A percentile compares a stretch with the other conserved stretches of the same genome.
Conservation (phyloP, 805 yeast genomes). For the Candida wancherniae region DNA sequence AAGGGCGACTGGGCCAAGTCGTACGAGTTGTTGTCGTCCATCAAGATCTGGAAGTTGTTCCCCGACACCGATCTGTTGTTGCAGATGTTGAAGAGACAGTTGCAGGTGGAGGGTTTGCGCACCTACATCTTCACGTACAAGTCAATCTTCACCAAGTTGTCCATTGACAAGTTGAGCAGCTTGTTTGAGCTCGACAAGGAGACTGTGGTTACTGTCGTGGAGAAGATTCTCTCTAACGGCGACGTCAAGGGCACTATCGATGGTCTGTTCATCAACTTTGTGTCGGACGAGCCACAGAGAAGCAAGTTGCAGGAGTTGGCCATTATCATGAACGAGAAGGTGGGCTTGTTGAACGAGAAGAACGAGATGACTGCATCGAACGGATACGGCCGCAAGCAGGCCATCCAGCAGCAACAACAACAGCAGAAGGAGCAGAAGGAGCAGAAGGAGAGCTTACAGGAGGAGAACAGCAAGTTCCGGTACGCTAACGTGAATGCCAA, state of each 20-base stretch:
- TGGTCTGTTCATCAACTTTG: slow-evolving; percentile 60
- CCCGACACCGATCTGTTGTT: slow-evolving; percentile 64
- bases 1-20: slow-evolving; percentile 87
- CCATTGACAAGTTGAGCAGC: slow-evolving; percentile 58
- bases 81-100: slow-evolving; percentile 66
- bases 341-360: slow-evolving; percentile 71
- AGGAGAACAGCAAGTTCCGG: slow-evolving; percentile 39
- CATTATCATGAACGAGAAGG: slow-evolving; percentile 75
- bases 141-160: slow-evolving; percentile 66
- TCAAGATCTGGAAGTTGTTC: slow-evolving; percentile 83
- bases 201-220: slow-evolving; percentile 57
- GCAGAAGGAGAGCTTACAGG: slow-evolving; percentile 30
- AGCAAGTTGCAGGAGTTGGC: slow-evolving; percentile 86
- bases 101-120: slow-evolving; percentile 87
- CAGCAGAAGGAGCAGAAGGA: slow-evolving; percentile 28
- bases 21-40: slow-evolving; percentile 61
- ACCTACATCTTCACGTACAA: slow-evolving; percentile 88
- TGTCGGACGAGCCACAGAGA: slow-evolving; percentile 68
- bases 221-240: slow-evolving; percentile 70
- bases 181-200: slow-evolving; percentile 60
- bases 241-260: slow-evolving; percentile 76
- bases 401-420: slow-evolving; percentile 34
- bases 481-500: slow-evolving; percentile 41
- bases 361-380: slow-evolving; percentile 80
- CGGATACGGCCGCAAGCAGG: slow-evolving; percentile 50